Evolutionary conservation across 1,284 basidiomycete species (phyloP).

Genomic region (Cutaneotrichosporon dermatis): DNA sequence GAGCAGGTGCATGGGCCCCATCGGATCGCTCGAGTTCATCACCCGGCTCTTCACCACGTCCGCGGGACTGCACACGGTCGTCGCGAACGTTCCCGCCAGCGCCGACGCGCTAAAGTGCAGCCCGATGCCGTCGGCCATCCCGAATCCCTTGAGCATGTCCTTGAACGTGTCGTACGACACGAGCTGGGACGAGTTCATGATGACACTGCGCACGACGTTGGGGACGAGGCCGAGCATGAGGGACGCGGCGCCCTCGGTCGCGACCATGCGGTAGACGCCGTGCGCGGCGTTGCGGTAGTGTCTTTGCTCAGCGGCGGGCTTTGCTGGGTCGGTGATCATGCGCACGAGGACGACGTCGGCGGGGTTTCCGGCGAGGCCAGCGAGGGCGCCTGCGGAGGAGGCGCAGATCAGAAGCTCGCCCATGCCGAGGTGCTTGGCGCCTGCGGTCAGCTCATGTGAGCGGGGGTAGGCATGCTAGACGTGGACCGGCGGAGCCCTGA

Average conservation of each 20-base stretch:
- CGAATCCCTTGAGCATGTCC: slow-evolving; percentile 45
- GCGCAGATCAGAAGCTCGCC: slow-evolving; percentile 42
- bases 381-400: slow-evolving; percentile 39
- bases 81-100: slow-evolving; percentile 54
- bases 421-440: slow-evolving; percentile 36
- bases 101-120: slow-evolving; percentile 53
- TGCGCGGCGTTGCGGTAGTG: slow-evolving; percentile 49
- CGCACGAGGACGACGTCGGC: slow-evolving; percentile 38
- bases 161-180: slow-evolving; percentile 56
- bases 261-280: slow-evolving; percentile 50
- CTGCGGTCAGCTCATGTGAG: slow-evolving; percentile 2
- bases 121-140: slow-evolving; percentile 50
- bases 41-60: slow-evolving; percentile 54
- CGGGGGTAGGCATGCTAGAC: too few species aligned
- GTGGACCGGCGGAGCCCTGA: too few species aligned
- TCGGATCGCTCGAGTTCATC: slow-evolving; percentile 46
- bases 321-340: slow-evolving; percentile 47
- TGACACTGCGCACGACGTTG: slow-evolving; percentile 52
- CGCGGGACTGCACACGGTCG: slow-evolving; percentile 52
- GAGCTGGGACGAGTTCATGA: slow-evolving; percentile 55
- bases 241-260: slow-evolving; percentile 50
- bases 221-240: slow-evolving; percentile 52
- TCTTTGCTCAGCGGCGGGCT: slow-evolving; percentile 34
- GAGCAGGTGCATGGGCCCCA: slow-evolving; percentile 27
- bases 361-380: slow-evolving; percentile 45